These are phyloP conservation scores for Ganoderma lingzhi DNA, from an alignment of 1,284 basidiomycete species.

Conservation along the genomic window DNA sequence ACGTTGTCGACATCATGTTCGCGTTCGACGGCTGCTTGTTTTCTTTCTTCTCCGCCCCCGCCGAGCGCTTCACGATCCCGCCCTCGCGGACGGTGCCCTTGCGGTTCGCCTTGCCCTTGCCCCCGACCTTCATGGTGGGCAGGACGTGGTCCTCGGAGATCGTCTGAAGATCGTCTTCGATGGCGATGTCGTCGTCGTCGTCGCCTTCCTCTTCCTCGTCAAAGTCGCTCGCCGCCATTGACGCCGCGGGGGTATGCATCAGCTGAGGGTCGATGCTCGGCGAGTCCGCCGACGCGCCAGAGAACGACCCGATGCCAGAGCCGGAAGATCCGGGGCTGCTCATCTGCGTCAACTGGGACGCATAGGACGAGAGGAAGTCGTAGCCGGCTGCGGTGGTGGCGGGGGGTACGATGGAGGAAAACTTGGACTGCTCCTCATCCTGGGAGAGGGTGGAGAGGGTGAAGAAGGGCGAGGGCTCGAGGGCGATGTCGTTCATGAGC, in stretches of 20 bases:
- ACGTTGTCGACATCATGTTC: conserved; percentile 51
- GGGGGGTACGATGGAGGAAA: conserved; percentile 32
- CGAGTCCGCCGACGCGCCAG: conserved; percentile 35
- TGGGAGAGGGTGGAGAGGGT: conserved; percentile 50
- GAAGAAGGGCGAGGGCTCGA: conserved; percentile 48
- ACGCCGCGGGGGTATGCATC: conserved; percentile 53
- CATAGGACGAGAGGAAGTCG: conserved; percentile 48
- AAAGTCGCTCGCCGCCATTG: conserved; percentile 46
- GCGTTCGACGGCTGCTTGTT: conserved; percentile 42
- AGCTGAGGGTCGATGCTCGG: conserved; percentile 63
- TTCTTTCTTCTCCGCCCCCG: conserved; percentile 47
- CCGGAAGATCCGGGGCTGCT: conserved; percentile 39
- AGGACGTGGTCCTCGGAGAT: conserved; percentile 33
- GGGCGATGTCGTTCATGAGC: conserved; percentile 33
- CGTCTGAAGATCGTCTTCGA: conserved; percentile 31
- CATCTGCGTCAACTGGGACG: conserved; percentile 32
- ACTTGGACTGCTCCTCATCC: conserved; percentile 52
- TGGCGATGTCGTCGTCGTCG: conserved; percentile 22
- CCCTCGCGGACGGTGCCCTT: conserved; percentile 78
- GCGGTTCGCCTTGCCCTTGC: conserved; percentile 64
- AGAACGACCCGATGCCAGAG: conserved; percentile 21
- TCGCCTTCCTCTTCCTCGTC: conserved; percentile 39
- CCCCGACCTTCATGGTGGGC: conserved; percentile 61
- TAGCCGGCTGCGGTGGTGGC: conserved; percentile 44
- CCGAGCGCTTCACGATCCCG: conserved; percentile 69